These are phyloP conservation scores for Brassica carinata DNA, from an alignment of 345 rosid species.

Conservation along the genomic window DNA sequence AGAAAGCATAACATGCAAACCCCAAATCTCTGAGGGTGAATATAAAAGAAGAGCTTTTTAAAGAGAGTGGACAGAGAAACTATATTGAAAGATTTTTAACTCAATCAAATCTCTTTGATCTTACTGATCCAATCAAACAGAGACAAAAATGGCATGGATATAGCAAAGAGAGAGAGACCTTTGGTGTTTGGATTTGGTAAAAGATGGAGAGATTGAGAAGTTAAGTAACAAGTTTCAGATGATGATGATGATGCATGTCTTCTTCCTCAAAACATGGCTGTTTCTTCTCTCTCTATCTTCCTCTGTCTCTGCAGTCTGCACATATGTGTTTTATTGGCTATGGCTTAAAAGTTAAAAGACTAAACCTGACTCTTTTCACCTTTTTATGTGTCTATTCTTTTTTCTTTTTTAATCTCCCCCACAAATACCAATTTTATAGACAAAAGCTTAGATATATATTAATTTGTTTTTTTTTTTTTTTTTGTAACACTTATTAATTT, in stretches of 20 bases:
- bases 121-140: conserved; percentile 26
- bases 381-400: background rate
- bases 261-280: conserved; percentile 46
- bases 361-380: conserved; percentile 28
- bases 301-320: conserved; percentile 30
- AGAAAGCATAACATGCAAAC: conserved; percentile 12
- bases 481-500: too few species aligned
- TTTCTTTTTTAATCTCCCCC: background rate
- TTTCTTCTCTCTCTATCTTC: conserved; percentile 22
- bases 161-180: conserved; percentile 29
- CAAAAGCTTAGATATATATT: too few species aligned
- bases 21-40: too few species aligned
- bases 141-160: background rate
- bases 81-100: background rate
- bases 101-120: background rate
- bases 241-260: conserved; percentile 40
- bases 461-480: too few species aligned
- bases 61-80: background rate
- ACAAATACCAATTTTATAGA: background rate
- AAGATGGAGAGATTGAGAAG: conserved; percentile 33
- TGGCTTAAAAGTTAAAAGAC: conserved; percentile 27
- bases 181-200: conserved; percentile 31
- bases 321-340: conserved; percentile 40
- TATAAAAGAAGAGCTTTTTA: background rate
- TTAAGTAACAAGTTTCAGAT: conserved; percentile 33